Conservation (phyloP, 345 rosid species). For the Arabidopsis arenosa region DNA sequence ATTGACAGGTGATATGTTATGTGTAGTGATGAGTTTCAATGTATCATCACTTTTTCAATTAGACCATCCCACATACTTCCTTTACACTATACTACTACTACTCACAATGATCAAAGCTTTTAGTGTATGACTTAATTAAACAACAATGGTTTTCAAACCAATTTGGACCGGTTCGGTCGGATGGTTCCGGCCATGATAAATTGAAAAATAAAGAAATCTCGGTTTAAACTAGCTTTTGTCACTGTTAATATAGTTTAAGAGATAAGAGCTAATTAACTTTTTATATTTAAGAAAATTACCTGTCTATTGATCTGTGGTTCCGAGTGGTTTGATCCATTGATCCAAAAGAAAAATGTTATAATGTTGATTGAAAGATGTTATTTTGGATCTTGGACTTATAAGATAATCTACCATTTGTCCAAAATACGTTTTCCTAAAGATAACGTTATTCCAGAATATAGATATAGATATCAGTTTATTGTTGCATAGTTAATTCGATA, state of each 20-base stretch:
- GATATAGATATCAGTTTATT: neutral
- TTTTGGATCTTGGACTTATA: neutral
- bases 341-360: neutral
- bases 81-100: slow-evolving; percentile 2
- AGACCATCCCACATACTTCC: slow-evolving; percentile 42
- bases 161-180: neutral
- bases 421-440: neutral
- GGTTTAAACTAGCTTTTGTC: slow-evolving; percentile 5
- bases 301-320: neutral
- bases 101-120: slow-evolving; percentile 26
- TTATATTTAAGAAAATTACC: neutral
- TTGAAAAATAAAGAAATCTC: neutral
- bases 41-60: slow-evolving; percentile 30
- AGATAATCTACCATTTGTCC: neutral
- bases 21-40: slow-evolving; percentile 43
- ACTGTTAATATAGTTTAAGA: neutral
- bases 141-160: neutral
- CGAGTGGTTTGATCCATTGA: neutral
- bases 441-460: neutral
- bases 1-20: slow-evolving; percentile 38
- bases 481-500: slow-evolving; percentile 19
- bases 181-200: neutral
- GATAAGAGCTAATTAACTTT: neutral
- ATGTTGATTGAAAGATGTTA: too few relatives aligned
- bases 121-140: neutral